These are phyloP conservation scores for Sergeia podlipaevii DNA, from an alignment of 208 protist species.

Conservation along the genomic window DNA sequence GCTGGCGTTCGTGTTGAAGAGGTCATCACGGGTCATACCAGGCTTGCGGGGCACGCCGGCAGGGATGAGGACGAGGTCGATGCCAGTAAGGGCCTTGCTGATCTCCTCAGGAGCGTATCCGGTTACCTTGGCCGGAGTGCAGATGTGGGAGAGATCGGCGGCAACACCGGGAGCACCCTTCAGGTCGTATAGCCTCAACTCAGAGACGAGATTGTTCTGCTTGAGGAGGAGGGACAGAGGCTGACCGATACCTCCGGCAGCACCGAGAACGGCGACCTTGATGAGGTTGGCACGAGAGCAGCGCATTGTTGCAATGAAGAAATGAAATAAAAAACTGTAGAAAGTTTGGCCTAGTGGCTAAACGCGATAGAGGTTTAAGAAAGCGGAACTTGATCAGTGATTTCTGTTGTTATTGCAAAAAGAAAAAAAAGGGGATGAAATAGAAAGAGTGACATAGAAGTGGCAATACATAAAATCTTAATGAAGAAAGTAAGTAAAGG, in stretches of 20 bases:
- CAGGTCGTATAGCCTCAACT: slow-evolving; percentile 91
- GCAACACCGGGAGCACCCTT: slow-evolving; percentile 80
- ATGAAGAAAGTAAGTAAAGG: neutral
- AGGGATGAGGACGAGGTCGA: slow-evolving; percentile 91
- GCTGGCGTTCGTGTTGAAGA: slow-evolving; percentile 94
- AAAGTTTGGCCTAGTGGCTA: too few relatives aligned
- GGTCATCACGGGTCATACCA: slow-evolving; percentile 95
- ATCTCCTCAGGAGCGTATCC: slow-evolving; percentile 68
- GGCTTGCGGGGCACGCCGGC: slow-evolving; percentile 96
- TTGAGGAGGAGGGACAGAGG: slow-evolving; percentile 95
- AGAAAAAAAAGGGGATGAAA: slow-evolving; percentile 17
- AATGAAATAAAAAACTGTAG: too few relatives aligned
- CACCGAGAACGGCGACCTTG: slow-evolving; percentile 91
- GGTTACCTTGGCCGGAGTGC: slow-evolving; percentile 64
- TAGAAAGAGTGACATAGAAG: slow-evolving; percentile 6
- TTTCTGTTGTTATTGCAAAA: too few relatives aligned
- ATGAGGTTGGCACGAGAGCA: slow-evolving; percentile 1
- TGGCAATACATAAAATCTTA: neutral
- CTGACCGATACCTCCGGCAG: slow-evolving; percentile 96
- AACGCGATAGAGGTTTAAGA: too few relatives aligned
- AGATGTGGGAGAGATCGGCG: slow-evolving; percentile 88
- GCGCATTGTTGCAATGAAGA: slow-evolving; percentile 3
- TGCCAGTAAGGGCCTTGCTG: slow-evolving; percentile 61
- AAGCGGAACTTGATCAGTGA: too few relatives aligned
- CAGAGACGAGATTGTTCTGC: slow-evolving; percentile 54